Evolutionary conservation across 768 basidiomycete genomes (phyloP), one percentile per base, ranked within the genome.

Genomic region (Pholiota molesta): DNA sequence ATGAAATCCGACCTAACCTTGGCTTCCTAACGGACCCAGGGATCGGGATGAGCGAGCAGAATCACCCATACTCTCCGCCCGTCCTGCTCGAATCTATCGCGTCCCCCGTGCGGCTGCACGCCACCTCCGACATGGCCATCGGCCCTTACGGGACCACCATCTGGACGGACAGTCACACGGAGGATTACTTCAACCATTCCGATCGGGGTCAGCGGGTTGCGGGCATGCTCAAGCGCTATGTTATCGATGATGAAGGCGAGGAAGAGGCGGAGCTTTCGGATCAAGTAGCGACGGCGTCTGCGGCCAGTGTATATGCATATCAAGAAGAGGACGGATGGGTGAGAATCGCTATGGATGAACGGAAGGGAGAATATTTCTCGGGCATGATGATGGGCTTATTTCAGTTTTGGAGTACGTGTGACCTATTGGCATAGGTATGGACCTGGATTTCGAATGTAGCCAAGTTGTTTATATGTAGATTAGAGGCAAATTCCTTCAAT

Each of bases 131-230:
- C 52, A 79, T 86, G 73, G 75, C 76, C 0, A 65, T 91, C 19
- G 88, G 88, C 0, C 73, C 72, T 4, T 80, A 83, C 65, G 89
- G 89, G 3, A 89, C 86, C 5, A 84, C 83, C 5, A 64, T 91
- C 16, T 91, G 88, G 85, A 74, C 89, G 35, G 90, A 91, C 65
- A 85, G 77, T 52, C 84, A 88, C 53, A 83, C 84, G 0, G 84
- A 86, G 61, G 80, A 79, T 37, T 79, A 81, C 68, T 74, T 76
- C 61, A 73, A 74, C 1, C 77, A 76, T 29, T 75, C 74, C 39
- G 79, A 84, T 54, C 75, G 70, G 8, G 87, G 88, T 0, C 89
- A 91, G 69, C 79, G 89, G 52, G 68, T 90, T 21, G 88, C 86
- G 0, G 85, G 83, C n/a, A 71, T 65, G 53, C 65, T 69, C 44